Percentiles rank a stretch among this genome's conserved stretches.
phyloP scores from a whole-genome alignment of 164 flowering plant species.

The Macadamia tetraphylla region DNA sequence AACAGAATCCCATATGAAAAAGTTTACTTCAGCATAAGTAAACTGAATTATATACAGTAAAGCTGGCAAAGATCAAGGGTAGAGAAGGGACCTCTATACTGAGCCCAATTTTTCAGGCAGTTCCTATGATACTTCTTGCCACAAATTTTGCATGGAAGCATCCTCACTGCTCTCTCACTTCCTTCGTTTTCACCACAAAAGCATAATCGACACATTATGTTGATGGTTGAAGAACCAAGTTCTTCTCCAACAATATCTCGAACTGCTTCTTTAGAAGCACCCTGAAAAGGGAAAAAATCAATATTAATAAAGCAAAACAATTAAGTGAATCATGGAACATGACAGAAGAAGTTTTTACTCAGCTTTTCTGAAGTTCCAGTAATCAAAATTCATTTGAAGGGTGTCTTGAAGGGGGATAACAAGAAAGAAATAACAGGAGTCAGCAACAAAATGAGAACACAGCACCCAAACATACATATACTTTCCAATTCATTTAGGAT shows the following conservation, averaged over 20 bases:
- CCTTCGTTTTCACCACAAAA: conserved; percentile 82
- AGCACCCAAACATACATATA: background rate
- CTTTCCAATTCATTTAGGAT: no score
- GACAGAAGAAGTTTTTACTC: background rate
- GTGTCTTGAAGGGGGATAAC: no score
- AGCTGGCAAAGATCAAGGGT: background rate
- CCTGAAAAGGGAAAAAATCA: conserved; percentile 9
- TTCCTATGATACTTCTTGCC: conserved; percentile 85
- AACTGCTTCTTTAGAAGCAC: conserved; percentile 12
- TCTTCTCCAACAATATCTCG: conserved; percentile 21
- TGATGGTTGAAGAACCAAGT: conserved; percentile 39
- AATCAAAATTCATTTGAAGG: background rate
- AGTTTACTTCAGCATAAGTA: background rate
- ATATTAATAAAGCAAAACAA: background rate
- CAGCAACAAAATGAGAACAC: background rate
- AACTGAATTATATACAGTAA: background rate
- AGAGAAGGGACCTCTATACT: conserved; percentile 58
- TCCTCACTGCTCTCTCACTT: conserved; percentile 76
- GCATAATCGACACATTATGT: conserved; percentile 84
- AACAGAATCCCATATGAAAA: conserved; percentile 9
- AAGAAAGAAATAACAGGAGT: background rate
- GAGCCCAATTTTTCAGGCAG: conserved; percentile 86
- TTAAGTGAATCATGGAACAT: background rate
- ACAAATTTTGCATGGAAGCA: conserved; percentile 87
- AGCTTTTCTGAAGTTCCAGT: background rate